These are phyloP conservation scores for Fusarium avenaceum DNA, from an alignment of 2,329 filamentous ascomycete genomes.

Conservation along the genomic window DNA sequence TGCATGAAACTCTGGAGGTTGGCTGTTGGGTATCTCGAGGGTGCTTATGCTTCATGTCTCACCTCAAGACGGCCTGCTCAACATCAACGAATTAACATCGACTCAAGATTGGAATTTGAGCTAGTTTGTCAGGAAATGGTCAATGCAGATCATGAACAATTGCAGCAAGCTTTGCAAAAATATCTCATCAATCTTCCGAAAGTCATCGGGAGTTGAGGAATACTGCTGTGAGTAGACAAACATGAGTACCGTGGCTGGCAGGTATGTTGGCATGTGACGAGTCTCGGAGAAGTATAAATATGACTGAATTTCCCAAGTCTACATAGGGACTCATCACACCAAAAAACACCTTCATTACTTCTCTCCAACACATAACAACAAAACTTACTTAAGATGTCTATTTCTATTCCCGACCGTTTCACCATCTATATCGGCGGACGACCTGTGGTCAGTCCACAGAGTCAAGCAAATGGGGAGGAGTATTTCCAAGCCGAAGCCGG, in stretches of 20 bases:
- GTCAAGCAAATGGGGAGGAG: neutral
- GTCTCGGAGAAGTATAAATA: neutral
- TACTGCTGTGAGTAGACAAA: neutral
- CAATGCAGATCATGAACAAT: neutral
- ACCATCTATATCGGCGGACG: neutral
- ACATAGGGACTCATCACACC: fast-evolving
- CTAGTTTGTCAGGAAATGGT: neutral
- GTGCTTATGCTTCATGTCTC: neutral
- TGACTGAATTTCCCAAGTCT: fast-evolving
- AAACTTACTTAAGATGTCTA: too few relatives aligned
- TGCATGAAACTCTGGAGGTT: neutral
- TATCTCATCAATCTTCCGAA: neutral
- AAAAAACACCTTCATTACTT: neutral
- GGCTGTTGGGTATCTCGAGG: neutral
- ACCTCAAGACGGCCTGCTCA: neutral
- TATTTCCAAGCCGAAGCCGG: neutral
- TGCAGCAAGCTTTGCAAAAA: neutral
- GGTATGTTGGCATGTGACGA: neutral
- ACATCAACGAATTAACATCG: neutral
- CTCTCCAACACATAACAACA: neutral
- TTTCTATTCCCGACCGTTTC: neutral
- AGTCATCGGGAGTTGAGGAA: fast-evolving
- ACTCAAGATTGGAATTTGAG: neutral
- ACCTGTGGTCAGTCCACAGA: neutral
- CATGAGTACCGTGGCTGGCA: neutral